Conservation (phyloP, 164 flowering plant species). For the Echeveria elegans region DNA sequence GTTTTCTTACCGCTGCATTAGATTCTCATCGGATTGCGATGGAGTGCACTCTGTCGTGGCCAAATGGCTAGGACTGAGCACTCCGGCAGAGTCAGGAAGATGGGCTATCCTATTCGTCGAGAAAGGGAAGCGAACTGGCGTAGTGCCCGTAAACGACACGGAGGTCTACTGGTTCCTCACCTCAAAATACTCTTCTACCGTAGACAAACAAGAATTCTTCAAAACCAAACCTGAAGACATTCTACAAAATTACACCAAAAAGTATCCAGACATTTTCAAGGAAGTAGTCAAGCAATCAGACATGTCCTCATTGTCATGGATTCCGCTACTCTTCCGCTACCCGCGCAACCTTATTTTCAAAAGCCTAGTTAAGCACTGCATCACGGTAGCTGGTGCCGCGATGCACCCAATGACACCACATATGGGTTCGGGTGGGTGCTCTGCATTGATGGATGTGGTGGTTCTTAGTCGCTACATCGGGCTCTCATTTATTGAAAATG, state of each 20-base stretch:
- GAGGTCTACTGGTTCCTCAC: background rate
- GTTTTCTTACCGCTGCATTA: background rate
- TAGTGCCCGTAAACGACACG: background rate
- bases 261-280: background rate
- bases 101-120: background rate
- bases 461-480: slow-evolving; percentile 32
- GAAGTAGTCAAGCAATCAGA: background rate
- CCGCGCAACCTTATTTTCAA: background rate
- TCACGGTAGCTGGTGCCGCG: slow-evolving; percentile 32
- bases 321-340: background rate
- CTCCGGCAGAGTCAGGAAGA: background rate
- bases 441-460: slow-evolving; percentile 37
- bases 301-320: background rate
- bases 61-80: background rate
- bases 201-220: background rate
- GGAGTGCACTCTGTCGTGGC: background rate
- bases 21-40: background rate
- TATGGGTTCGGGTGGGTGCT: slow-evolving; percentile 35
- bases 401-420: slow-evolving; percentile 53
- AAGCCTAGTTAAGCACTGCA: background rate
- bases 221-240: background rate
- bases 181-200: background rate
- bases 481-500: background rate
- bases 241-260: background rate
- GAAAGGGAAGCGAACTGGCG: background rate